Base-by-base conservation (phyloP, 140 eudicot species). In the Stevia rebaudiana region DNA sequence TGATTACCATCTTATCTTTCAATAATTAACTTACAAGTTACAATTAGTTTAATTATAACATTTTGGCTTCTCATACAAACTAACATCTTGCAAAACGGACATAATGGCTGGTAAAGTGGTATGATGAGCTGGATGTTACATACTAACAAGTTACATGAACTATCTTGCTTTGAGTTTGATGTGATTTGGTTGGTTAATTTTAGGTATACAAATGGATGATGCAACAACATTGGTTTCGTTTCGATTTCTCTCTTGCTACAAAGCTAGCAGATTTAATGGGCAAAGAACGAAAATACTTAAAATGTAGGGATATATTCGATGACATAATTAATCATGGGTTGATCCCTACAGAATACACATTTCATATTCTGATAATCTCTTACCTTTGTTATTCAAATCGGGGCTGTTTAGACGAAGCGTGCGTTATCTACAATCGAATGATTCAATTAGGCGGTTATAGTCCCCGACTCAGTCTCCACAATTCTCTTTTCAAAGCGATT, bases 191-290 rank as follows among this genome's bases (percentile, higher is more conserved):
- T 63, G 61, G 43, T 66, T 55, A 35, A 61, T 66, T 74, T 24
- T 73, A 92, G 98, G 98, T 92, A 33, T 88, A 88, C 82, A 81
- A 88, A 72, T 92, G 98, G 98, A 92, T 88, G 98, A 77, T 67
- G 77, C 90, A 88, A 68, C 97, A 88, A 21, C 87, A 79, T 17
- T 88, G 99, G 99, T 88, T 83, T 61, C 81, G 68, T 48, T 92
- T 92, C 65, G 90, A 92, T 78, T 92, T 83, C 65, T 69, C 86
- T 44, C 88, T 92, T 44, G 97, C 90, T 11, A 85, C 99, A 9
- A 88, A 78, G 78, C 80, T 92, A 75, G 97, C 97, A 24, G 98
- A 92, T 69, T 88, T 79, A 75, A 73, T 92, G 90, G 98, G 98
- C 3, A 92, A 86, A 74, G 90, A 92, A 68, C 72, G 90, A 36